These are phyloP conservation scores for Aspergillus awamori DNA, from an alignment of 2,329 filamentous ascomycete species.

Conservation along the genomic window DNA sequence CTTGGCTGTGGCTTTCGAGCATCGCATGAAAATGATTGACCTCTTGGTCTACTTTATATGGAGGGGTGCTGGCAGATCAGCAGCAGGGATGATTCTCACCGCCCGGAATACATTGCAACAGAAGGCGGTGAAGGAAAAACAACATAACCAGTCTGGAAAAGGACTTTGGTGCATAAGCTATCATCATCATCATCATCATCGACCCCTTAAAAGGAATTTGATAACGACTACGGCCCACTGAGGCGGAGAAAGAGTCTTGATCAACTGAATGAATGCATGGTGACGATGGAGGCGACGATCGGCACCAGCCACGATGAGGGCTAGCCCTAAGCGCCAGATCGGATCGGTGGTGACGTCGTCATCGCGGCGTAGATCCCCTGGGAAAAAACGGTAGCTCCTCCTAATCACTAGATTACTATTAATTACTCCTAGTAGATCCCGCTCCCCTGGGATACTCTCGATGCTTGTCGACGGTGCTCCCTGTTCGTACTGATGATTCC, in stretches of 20 bases:
- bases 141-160: too few species aligned
- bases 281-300: neutral
- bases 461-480: neutral
- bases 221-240: neutral
- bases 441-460: neutral
- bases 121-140: too few species aligned
- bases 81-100: too few species aligned
- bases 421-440: neutral
- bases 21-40: too few species aligned
- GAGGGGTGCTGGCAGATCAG: too few species aligned
- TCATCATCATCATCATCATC: too few species aligned
- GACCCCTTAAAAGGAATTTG: neutral
- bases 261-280: neutral
- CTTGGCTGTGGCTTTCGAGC: too few species aligned
- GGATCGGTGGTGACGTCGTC: constrained; percentile 13
- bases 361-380: neutral
- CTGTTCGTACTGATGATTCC: neutral
- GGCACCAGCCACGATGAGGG: constrained; percentile 5
- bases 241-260: neutral
- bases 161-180: too few species aligned
- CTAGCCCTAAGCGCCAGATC: constrained; percentile 11
- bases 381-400: neutral
- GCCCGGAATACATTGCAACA: too few species aligned
- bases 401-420: neutral
- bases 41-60: too few species aligned